A percentile compares a stretch with the other conserved stretches of the same genome.
Conservation (phyloP, 176 grass and related monocot species). For the Eleusine coracana region DNA sequence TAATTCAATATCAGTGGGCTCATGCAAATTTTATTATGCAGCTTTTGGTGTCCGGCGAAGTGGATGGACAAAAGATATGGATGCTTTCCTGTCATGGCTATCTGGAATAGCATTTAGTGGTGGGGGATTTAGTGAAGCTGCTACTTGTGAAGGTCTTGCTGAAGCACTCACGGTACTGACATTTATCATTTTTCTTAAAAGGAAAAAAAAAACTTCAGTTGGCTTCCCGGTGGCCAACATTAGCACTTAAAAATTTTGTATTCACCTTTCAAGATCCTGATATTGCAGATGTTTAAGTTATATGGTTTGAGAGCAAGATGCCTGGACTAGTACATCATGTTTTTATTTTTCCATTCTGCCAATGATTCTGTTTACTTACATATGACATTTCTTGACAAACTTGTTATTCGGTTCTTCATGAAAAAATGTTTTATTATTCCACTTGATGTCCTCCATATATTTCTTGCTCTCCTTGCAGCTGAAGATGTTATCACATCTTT, state of each 20-base stretch:
- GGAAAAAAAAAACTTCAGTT: neutral
- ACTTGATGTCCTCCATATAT: conserved; percentile 6
- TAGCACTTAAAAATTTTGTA: neutral
- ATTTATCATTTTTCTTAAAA: neutral
- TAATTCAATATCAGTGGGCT: conserved; percentile 6
- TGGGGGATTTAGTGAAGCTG: conserved; percentile 81
- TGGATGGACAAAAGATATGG: conserved; percentile 90
- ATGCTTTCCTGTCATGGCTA: conserved; percentile 77
- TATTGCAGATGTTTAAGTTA: conserved; percentile 15
- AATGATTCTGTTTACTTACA: neutral
- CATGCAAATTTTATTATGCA: conserved; percentile 40
- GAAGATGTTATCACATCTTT: neutral
- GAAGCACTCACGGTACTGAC: conserved; percentile 77
- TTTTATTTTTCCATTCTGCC: neutral
- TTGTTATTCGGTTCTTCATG: conserved; percentile 1
- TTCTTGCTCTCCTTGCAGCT: conserved; percentile 7
- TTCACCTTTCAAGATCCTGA: neutral
- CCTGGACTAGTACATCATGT: neutral
- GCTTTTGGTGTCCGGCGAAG: conserved; percentile 79
- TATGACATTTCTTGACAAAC: conserved; percentile 7
- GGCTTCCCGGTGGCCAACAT: neutral
- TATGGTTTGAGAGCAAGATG: conserved; percentile 15
- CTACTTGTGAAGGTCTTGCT: conserved; percentile 84
- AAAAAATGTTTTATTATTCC: conserved; percentile 23
- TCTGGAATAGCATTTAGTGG: conserved; percentile 79